Evolutionary conservation across 768 basidiomycete species (phyloP).

Genomic region (Pulveroboletus sp.): DNA sequence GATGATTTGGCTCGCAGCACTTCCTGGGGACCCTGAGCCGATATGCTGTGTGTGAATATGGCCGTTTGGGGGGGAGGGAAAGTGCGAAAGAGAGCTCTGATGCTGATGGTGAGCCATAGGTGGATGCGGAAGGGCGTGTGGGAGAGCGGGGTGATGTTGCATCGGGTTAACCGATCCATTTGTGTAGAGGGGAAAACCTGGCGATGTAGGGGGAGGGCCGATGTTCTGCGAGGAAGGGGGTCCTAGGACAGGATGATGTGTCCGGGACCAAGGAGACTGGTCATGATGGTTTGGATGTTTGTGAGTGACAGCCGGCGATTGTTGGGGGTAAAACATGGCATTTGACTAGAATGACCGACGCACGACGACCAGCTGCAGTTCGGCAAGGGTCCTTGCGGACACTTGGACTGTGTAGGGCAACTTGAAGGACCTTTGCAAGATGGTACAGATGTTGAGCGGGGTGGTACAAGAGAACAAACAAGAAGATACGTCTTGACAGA

Average conservation of each 20-base stretch:
- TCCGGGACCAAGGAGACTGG: slow-evolving; percentile 68
- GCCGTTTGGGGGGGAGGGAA: slow-evolving; percentile 74
- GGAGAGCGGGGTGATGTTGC: slow-evolving; percentile 60
- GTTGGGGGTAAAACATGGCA: slow-evolving; percentile 84
- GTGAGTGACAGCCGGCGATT: slow-evolving; percentile 77
- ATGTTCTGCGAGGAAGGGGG: slow-evolving; percentile 41
- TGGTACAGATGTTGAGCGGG: slow-evolving; percentile 10
- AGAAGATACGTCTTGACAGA: slow-evolving; percentile 15
- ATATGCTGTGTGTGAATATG: slow-evolving; percentile 60
- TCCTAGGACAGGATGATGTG: slow-evolving; percentile 56
- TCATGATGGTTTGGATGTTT: slow-evolving; percentile 75
- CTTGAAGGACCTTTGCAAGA: background rate
- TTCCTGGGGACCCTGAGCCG: slow-evolving; percentile 57
- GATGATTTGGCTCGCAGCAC: slow-evolving; percentile 57
- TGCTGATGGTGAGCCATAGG: slow-evolving; percentile 69
- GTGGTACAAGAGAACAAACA: slow-evolving; percentile 12
- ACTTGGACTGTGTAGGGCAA: slow-evolving; percentile 7
- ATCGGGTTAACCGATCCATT: slow-evolving; percentile 63
- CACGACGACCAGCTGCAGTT: slow-evolving; percentile 3
- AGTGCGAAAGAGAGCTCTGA: slow-evolving; percentile 78
- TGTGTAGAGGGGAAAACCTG: slow-evolving; percentile 74
- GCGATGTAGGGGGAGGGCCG: slow-evolving; percentile 66
- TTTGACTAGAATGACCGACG: slow-evolving; percentile 25
- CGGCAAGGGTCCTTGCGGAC: slow-evolving; percentile 7
- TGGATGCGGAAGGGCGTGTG: slow-evolving; percentile 46